Evolutionary conservation across 2,329 filamentous ascomycete species (phyloP).

Genomic region (Colletotrichum sojae): DNA sequence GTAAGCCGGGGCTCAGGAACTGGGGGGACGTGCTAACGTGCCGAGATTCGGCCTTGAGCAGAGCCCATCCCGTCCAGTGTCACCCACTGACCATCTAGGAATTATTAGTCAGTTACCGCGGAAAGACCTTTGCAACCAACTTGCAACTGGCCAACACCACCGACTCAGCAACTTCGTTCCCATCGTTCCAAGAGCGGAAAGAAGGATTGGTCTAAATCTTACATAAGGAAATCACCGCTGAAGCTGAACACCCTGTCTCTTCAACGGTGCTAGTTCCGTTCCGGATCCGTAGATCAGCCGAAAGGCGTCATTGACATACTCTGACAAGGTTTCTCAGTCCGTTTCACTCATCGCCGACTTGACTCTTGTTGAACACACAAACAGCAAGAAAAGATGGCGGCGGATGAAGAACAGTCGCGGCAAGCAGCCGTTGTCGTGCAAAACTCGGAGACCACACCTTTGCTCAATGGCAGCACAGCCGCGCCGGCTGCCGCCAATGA

Average conservation of each 20-base stretch:
- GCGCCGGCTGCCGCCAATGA: slow-evolving; percentile 45
- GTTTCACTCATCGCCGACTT: slow-evolving; percentile 8
- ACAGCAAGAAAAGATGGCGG: slow-evolving; percentile 14
- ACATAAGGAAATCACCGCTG: not conserved
- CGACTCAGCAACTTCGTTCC: not conserved
- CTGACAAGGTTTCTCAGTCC: not conserved
- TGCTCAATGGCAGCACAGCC: slow-evolving; percentile 27
- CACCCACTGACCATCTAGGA: slow-evolving; percentile 1
- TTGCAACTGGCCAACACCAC: not conserved
- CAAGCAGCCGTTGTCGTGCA: slow-evolving; percentile 15
- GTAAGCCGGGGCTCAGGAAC: slow-evolving; percentile 13
- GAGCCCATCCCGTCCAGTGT: not conserved
- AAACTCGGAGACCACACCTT: slow-evolving; percentile 38
- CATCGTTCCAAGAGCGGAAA: too few species aligned
- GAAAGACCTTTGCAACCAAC: not conserved
- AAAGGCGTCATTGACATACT: slow-evolving; percentile 19
- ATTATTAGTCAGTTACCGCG: slow-evolving; percentile 19
- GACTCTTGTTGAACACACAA: not conserved
- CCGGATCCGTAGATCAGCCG: slow-evolving; percentile 28
- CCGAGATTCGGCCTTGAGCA: slow-evolving; percentile 31
- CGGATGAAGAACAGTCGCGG: slow-evolving; percentile 30
- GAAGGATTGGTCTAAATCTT: not conserved
- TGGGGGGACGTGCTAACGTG: slow-evolving; percentile 7
- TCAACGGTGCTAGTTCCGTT: slow-evolving; percentile 3
- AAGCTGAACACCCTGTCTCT: not conserved